Evolutionary conservation across 768 basidiomycete genomes (phyloP).

Genomic region (Bullera alba): DNA sequence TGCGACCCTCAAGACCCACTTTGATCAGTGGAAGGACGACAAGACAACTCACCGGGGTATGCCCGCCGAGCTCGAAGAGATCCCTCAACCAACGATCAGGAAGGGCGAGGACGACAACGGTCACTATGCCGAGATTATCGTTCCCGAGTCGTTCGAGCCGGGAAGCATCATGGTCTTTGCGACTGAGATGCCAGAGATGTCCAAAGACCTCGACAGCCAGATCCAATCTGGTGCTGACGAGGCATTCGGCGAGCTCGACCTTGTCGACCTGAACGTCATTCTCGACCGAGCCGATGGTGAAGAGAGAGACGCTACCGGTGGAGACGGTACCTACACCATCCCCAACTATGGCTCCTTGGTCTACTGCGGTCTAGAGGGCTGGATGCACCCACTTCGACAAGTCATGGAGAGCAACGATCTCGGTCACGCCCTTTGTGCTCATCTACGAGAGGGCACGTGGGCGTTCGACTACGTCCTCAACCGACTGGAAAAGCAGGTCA

Average conservation of each 20-base stretch:
- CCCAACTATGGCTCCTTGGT: slow-evolving; percentile 66
- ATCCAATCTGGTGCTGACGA: slow-evolving; percentile 65
- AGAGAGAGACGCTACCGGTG: slow-evolving; percentile 78
- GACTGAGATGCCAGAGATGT: slow-evolving; percentile 65
- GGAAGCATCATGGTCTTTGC: slow-evolving; percentile 90
- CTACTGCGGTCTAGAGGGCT: slow-evolving; percentile 94
- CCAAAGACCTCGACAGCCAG: slow-evolving; percentile 62
- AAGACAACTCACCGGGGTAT: slow-evolving; percentile 61
- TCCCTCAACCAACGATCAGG: slow-evolving; percentile 56
- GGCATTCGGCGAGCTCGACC: slow-evolving; percentile 64
- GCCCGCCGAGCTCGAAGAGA: slow-evolving; percentile 60
- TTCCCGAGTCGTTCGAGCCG: slow-evolving; percentile 89
- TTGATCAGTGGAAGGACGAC: slow-evolving; percentile 55
- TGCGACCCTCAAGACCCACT: slow-evolving; percentile 62
- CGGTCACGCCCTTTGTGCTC: slow-evolving; percentile 81
- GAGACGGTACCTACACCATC: slow-evolving; percentile 74
- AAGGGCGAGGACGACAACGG: slow-evolving; percentile 62
- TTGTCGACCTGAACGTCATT: slow-evolving; percentile 81
- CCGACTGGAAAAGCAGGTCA: slow-evolving; percentile 55
- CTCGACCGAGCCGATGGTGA: slow-evolving; percentile 85
- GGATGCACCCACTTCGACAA: slow-evolving; percentile 81
- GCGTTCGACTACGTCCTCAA: slow-evolving; percentile 77
- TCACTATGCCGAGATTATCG: slow-evolving; percentile 66
- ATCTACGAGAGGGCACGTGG: slow-evolving; percentile 83
- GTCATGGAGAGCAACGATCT: slow-evolving; percentile 88